Conservation (phyloP, 1,284 basidiomycete species). For the Ustilago nuda region DNA sequence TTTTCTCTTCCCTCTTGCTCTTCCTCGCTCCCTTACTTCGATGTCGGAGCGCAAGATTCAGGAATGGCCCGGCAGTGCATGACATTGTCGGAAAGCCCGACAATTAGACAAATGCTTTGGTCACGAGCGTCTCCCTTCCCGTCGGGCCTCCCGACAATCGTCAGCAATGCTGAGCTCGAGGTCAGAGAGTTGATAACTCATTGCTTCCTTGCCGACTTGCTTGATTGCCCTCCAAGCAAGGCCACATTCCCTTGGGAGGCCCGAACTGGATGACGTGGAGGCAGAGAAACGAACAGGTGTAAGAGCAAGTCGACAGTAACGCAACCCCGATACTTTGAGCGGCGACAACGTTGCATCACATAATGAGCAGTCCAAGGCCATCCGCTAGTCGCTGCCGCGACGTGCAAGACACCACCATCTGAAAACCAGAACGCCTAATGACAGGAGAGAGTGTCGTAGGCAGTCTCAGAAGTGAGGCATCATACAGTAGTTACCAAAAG, state of each 20-base stretch:
- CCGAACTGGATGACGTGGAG: neutral
- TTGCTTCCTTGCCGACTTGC: neutral
- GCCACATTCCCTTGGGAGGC: neutral
- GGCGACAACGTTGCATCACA: neutral
- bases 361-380: constrained; percentile 7
- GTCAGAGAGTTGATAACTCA: constrained; percentile 8
- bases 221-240: neutral
- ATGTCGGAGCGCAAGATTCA: neutral
- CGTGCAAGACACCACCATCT: neutral
- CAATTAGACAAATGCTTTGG: neutral
- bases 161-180: neutral
- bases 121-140: neutral
- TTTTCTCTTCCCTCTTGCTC: neutral
- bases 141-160: neutral
- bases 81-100: neutral
- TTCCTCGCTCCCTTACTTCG: neutral
- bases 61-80: neutral
- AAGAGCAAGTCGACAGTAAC: neutral
- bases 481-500: too few relatives aligned
- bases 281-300: neutral
- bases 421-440: too few relatives aligned
- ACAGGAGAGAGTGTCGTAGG: too few relatives aligned
- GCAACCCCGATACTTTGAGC: neutral
- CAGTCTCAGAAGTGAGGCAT: neutral
- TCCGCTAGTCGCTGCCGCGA: neutral